A percentile compares a stretch with the other conserved stretches of the same genome.
Conservation (phyloP, 2,329 filamentous ascomycete species). For the Didymella lethalis region DNA sequence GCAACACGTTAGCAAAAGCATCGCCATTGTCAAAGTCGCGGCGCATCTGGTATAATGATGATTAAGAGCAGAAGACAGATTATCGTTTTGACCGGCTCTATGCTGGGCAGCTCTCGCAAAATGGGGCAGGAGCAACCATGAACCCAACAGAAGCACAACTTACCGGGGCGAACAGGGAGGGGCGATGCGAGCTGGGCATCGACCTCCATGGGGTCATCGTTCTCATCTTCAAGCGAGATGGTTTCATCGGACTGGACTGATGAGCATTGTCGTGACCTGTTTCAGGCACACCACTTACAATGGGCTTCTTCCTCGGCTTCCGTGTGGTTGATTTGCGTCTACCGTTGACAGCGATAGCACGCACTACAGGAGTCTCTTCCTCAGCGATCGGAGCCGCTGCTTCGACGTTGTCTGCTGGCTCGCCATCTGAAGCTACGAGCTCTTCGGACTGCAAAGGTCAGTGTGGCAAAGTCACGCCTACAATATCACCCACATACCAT, state of each 20-base stretch:
- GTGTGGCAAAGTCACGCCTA: slow-evolving; percentile 3
- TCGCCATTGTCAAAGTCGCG: neutral
- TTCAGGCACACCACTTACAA: slow-evolving; percentile 30
- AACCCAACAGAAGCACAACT: slow-evolving; percentile 23
- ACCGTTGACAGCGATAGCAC: slow-evolving; percentile 28
- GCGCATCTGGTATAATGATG: neutral
- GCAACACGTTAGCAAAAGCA: neutral
- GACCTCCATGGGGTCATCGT: slow-evolving; percentile 35
- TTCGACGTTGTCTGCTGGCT: slow-evolving; percentile 32
- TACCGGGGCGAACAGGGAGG: slow-evolving; percentile 40
- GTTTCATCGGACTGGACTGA: slow-evolving; percentile 37
- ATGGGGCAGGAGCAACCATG: slow-evolving; percentile 4
- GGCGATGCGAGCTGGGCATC: slow-evolving; percentile 30
- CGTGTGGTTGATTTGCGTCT: slow-evolving; percentile 38
- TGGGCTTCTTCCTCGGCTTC: slow-evolving; percentile 41
- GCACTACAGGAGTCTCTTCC: slow-evolving; percentile 23
- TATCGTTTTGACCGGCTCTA: neutral
- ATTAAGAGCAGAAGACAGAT: neutral
- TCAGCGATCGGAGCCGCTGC: slow-evolving; percentile 14
- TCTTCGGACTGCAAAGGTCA: slow-evolving; percentile 40
- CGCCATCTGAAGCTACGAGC: slow-evolving; percentile 41
- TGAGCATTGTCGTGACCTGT: slow-evolving; percentile 10
- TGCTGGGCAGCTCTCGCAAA: slow-evolving; percentile 2
- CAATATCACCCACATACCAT: slow-evolving; percentile 27
- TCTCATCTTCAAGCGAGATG: slow-evolving; percentile 42